Conservation (phyloP, 1,284 basidiomycete genomes). For the Trichosporon sp. region DNA sequence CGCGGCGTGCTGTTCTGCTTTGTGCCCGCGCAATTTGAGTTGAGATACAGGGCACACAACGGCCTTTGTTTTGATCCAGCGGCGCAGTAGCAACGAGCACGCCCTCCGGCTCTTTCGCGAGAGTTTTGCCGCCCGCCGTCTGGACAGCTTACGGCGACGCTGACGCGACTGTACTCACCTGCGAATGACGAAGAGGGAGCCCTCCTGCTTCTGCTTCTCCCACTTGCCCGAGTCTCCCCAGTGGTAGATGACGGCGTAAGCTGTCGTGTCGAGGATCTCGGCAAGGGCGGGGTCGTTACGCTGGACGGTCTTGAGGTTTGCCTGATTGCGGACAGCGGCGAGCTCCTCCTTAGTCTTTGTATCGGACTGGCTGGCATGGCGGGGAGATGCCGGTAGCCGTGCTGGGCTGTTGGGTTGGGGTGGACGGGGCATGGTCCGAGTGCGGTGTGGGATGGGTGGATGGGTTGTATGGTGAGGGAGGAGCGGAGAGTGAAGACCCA, state of each 20-base stretch:
- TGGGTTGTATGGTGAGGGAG: background rate
- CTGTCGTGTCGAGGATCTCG: constrained; percentile 48
- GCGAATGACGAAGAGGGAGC: constrained; percentile 49
- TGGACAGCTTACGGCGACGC: background rate
- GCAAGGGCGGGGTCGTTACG: constrained; percentile 44
- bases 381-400: background rate
- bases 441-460: background rate
- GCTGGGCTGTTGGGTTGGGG: constrained; percentile 1
- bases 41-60: too few relatives aligned
- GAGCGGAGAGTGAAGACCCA: background rate
- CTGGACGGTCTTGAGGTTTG: constrained; percentile 47
- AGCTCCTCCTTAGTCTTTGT: constrained; percentile 13
- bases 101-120: background rate
- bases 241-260: constrained; percentile 48
- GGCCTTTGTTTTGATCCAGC: background rate
- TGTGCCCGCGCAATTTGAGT: background rate
- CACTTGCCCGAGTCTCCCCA: constrained; percentile 44
- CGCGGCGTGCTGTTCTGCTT: background rate
- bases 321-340: constrained; percentile 29
- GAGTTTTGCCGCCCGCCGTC: background rate
- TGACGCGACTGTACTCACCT: constrained; percentile 37
- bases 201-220: constrained; percentile 54
- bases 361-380: background rate
- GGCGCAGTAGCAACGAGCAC: background rate
- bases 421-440: background rate